Base-by-base conservation (phyloP, 768 basidiomycete species). In the Infundibulicybe gibba region DNA sequence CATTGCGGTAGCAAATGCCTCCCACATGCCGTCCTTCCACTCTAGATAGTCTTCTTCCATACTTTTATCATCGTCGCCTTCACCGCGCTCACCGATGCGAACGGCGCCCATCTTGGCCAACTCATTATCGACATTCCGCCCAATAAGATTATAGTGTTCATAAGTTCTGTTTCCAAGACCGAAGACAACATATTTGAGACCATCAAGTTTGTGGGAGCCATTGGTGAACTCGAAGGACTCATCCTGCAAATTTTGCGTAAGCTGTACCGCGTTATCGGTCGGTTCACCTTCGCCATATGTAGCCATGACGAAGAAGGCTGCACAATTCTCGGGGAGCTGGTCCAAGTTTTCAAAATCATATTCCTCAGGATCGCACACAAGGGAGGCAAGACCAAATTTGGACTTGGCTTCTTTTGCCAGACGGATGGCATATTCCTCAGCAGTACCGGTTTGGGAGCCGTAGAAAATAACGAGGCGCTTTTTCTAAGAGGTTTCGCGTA, bases 11-110 rank as follows among this genome's bases (percentile, higher is more conserved):
- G 93, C 77, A 50, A 98, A 90, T 4, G 83, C 82, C 14, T 87
- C 85, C 90, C 94, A 98, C 94, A 98, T 94, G 55, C 76, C 79
- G 60, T 99, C 95, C 66, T 98, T 99, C 95, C 95, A 99, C 58
- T 91, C 94, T 11, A 99, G 80, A 64, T 98, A 99, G 66, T 99
- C 95, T 71, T 99, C 95, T 65, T 99, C 95, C 94, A 99, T 97
- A 61, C 89, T 93, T 75, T 97, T 97, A 68, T 99, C 97, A 61
- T 99, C 95, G 60, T 99, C 97, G 53, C 95, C 95, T 66, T 98
- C 94, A 9, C 95, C 95, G 33, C 87, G 76, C 62, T 87, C 85
- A 37, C 94, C 94, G 31, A 98, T 88, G 44, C 92, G 83, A 45
- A 72, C 63, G 16, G 81, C 97, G 21, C 94, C 95, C 74, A 93